Conservation (phyloP, 202 grass and related monocot genomes). For the Setaria italica region DNA sequence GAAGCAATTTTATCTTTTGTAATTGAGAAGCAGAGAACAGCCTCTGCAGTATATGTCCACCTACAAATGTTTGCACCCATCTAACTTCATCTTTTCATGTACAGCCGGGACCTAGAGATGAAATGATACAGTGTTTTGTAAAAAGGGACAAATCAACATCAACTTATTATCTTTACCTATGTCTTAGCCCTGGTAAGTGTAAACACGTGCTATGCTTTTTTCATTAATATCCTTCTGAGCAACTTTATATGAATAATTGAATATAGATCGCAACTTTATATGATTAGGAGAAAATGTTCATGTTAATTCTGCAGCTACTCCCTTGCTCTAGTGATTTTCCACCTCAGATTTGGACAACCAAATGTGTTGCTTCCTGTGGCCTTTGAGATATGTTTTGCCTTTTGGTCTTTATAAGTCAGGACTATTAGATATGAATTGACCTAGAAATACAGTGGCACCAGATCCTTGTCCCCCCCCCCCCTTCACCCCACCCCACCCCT, state of each 20-base stretch:
- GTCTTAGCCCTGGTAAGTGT: conserved; percentile 85
- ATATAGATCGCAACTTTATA: background rate
- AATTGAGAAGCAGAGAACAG: conserved; percentile 1
- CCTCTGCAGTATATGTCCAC: conserved; percentile 2
- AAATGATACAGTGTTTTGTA: conserved; percentile 87
- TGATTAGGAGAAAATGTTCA: background rate
- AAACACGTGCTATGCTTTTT: conserved; percentile 38
- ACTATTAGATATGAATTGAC: conserved; percentile 12
- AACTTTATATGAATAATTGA: background rate
- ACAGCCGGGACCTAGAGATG: conserved; percentile 86
- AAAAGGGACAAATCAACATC: conserved; percentile 92
- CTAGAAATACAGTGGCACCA: background rate
- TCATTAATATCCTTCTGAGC: conserved; percentile 30
- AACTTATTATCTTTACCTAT: conserved; percentile 88
- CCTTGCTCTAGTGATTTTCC: conserved; percentile 19
- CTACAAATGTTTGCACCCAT: conserved; percentile 3
- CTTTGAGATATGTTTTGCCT: conserved; percentile 1
- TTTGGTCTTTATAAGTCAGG: background rate
- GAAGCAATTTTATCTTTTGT: conserved; percentile 5
- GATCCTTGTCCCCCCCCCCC: background rate
- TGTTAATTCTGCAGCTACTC: background rate
- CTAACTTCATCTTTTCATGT: conserved; percentile 44
- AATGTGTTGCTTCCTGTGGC: background rate
- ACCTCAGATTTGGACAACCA: background rate
- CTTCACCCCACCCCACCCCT: background rate